Percentiles rank a stretch among this genome's conserved stretches.
Conservation (phyloP, 106 monocot species). For the Allium sativum region DNA sequence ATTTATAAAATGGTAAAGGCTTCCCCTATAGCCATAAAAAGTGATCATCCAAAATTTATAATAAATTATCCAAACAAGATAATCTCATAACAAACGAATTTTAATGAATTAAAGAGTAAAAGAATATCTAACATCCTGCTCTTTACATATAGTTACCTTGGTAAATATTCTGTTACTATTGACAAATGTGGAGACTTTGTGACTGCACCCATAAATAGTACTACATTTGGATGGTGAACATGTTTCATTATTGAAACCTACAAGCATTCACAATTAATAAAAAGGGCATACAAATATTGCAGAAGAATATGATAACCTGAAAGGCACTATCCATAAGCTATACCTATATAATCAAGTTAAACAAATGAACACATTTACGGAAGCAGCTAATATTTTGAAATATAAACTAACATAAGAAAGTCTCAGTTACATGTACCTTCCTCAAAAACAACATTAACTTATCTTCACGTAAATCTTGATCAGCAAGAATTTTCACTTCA, state of each 20-base stretch:
- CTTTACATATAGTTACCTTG: constrained; percentile 32
- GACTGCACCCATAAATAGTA: constrained; percentile 85
- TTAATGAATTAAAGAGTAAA: neutral
- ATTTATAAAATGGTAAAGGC: constrained; percentile 56
- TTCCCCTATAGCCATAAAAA: constrained; percentile 38
- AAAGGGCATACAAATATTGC: neutral
- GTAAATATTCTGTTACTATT: constrained; percentile 80
- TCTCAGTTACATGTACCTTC: constrained; percentile 27
- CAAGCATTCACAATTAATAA: neutral
- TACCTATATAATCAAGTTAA: too few species aligned
- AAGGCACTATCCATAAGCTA: too few species aligned
- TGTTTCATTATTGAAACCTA: constrained; percentile 84
- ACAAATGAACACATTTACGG: too few species aligned
- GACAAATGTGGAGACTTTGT: constrained; percentile 67
- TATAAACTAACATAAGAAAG: too few species aligned
- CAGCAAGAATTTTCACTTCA: constrained; percentile 69
- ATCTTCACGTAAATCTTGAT: constrained; percentile 63
- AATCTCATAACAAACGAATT: too few species aligned
- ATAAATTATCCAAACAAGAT: too few species aligned
- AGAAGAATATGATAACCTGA: neutral
- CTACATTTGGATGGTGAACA: constrained; percentile 72
- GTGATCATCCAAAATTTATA: too few species aligned
- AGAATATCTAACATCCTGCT: neutral
- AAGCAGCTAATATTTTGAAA: too few species aligned
- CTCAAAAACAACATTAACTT: constrained; percentile 66